These are phyloP conservation scores for Volvox carteri DNA, from an alignment of 163 green algal genomes.

Conservation along the genomic window DNA sequence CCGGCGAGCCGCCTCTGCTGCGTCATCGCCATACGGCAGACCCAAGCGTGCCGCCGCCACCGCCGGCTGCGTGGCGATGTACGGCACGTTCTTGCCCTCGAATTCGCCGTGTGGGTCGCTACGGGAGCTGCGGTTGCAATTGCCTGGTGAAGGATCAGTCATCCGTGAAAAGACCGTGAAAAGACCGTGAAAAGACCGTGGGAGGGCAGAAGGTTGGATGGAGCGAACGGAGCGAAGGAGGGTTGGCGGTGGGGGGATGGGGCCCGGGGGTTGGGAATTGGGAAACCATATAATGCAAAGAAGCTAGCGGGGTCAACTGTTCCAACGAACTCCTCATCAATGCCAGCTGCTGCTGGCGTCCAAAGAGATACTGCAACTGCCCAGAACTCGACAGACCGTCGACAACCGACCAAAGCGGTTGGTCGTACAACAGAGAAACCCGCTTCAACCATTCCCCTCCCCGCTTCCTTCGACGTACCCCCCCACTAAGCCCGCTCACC, in stretches of 20 bases:
- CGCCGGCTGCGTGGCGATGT: conserved; percentile 17
- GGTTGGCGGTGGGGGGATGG: background rate
- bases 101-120: conserved; percentile 94
- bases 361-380: too few relatives aligned
- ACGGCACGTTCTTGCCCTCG: conserved; percentile 82
- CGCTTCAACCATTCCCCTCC: too few relatives aligned
- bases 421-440: too few relatives aligned
- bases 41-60: conserved; percentile 9
- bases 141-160: conserved; percentile 78
- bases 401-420: too few relatives aligned
- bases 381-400: too few relatives aligned
- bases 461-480: too few relatives aligned
- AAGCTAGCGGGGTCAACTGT: too few relatives aligned
- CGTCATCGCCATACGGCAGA: conserved; percentile 29
- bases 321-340: too few relatives aligned
- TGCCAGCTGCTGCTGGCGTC: too few relatives aligned
- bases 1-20: conserved; percentile 41
- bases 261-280: too few relatives aligned
- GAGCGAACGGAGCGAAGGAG: background rate
- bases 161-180: too few relatives aligned
- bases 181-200: background rate
- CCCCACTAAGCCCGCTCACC: conserved; percentile 22
- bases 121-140: conserved; percentile 77
- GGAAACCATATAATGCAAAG: too few relatives aligned
- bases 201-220: background rate